These are phyloP conservation scores for Parathielavia appendiculata DNA, from an alignment of 495 filamentous ascomycete species.

Conservation along the genomic window DNA sequence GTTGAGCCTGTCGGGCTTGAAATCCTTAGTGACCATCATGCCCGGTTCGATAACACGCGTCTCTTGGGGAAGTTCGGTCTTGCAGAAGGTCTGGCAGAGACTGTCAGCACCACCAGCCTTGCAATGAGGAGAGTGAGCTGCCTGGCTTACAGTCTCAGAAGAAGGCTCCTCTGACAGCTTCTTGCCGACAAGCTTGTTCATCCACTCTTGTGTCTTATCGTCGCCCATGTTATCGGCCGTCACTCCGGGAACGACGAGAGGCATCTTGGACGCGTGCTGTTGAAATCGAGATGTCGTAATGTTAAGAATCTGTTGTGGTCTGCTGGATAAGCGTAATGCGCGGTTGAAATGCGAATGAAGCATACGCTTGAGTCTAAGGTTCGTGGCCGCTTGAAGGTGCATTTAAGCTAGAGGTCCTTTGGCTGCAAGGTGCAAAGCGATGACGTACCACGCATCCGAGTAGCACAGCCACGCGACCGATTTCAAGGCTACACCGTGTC, in stretches of 20 bases:
- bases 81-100: constrained; percentile 61
- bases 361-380: too few relatives aligned
- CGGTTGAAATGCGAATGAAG: background rate
- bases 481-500: too few relatives aligned
- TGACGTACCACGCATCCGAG: background rate
- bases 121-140: background rate
- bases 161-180: constrained; percentile 44
- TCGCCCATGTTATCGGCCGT: constrained; percentile 49
- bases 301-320: background rate
- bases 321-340: background rate
- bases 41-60: constrained; percentile 64
- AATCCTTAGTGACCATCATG: constrained; percentile 57
- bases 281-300: background rate
- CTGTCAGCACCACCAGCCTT: constrained; percentile 2
- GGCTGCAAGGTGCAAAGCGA: background rate
- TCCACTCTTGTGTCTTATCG: constrained; percentile 60
- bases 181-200: constrained; percentile 71
- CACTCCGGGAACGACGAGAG: constrained; percentile 75
- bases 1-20: constrained; percentile 59
- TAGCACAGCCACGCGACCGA: background rate
- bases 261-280: constrained; percentile 52
- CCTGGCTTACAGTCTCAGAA: constrained; percentile 38
- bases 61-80: constrained; percentile 62
- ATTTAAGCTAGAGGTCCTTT: background rate
- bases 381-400: too few relatives aligned